Evolutionary conservation across 495 filamentous ascomycete species (phyloP), one percentile per base, ranked within the genome.

Genomic region (Lophiostoma macrostomum): DNA sequence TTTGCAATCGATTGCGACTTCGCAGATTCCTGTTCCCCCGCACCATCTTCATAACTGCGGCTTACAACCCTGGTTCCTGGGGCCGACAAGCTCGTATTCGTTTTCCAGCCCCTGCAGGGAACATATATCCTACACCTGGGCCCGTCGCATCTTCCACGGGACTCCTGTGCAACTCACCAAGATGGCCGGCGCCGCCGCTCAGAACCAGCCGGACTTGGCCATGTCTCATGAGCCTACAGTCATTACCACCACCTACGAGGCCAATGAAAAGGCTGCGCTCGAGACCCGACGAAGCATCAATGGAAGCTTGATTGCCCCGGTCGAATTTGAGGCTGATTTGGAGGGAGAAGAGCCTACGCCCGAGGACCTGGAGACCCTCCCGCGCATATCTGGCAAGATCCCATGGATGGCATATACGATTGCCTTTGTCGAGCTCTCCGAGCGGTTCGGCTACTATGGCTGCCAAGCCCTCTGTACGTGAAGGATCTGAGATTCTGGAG

Each of bases 391-490:
- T 12, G 86, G 79, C 34, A 73, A 71, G 29, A 75, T 91, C 24
- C 84, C 83, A 16, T 82, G 73, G 73, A 77, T 70, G 12, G 75
- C 77, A 6, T 90, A 80, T 61, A 84, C 82, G 19, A 77, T 91
- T 45, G 85, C 82, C 18, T 83, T 88, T 57, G 78, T 88, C 40
- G 87, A 91, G 69, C 66, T 88, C 50, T 85, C 80, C 70, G 87
- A 91, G 73, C 82, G 86, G 29, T 87, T 88, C 71, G 84, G 82
- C 7, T 90, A 86, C 73, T 89, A 89, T 64, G 87, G 86, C 46
- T 86, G 83, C 12, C 85, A 79, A 18, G 81, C 80, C 31, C 82
- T 89, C 39, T 86, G 81, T 84, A 50, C 10, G 52, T 54, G n/a
- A n/a, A n/a, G n/a, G n/a, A n/a, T n/a, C n/a, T n/a, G n/a, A n/a